Base-by-base conservation (phyloP, 2,329 filamentous ascomycete species). In the Epichloe aotearoae region DNA sequence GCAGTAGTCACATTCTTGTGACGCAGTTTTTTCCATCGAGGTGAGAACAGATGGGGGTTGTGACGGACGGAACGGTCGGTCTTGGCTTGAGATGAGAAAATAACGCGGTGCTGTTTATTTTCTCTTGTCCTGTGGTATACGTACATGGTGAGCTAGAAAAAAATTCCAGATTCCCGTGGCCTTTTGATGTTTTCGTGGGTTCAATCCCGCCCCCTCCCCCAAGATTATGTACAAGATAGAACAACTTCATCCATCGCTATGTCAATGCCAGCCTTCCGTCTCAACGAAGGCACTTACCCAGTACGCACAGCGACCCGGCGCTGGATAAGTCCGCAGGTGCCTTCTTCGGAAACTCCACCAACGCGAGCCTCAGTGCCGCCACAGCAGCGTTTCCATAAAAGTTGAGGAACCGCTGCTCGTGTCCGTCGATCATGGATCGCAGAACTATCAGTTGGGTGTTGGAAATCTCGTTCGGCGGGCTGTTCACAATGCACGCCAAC, bases 381-480 rank as follows among this genome's bases (percentile, higher is more conserved):
- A 86, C 64, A 0, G 80, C 90, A 7, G 84, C 80, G 47, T 80
- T 82, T 1, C 90, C 91, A 60, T 90, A 98, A 57, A 93, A 88
- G 14, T 74, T 73, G 46, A 96, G 70, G 59, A 97, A 88, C 17
- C 85, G 82, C 50, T 80, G 75, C 55, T 88, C 83, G 54, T 84
- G 84, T 23, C 83, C 79, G 50, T 84, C 76, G 33, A 91, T 78
- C 76, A 91, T 82, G 7, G 80, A 73, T 52, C 82, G 79, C 40
- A 91, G 70, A 2, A 90, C 79, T 5, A 83, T 74, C 54, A 82
- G 79, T 57, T 90, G 86, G 0, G 85, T 89, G 54, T 83, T 79
- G n/a, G 82, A 84, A 10, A 84, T 75, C 56, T 86, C 75, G 10
- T 69, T 65, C 0, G 80, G 62, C 0, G 88, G 84, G 0, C 87